phyloP scores from a whole-genome alignment of 805 yeast species.

The Metschnikowia henanensis region DNA sequence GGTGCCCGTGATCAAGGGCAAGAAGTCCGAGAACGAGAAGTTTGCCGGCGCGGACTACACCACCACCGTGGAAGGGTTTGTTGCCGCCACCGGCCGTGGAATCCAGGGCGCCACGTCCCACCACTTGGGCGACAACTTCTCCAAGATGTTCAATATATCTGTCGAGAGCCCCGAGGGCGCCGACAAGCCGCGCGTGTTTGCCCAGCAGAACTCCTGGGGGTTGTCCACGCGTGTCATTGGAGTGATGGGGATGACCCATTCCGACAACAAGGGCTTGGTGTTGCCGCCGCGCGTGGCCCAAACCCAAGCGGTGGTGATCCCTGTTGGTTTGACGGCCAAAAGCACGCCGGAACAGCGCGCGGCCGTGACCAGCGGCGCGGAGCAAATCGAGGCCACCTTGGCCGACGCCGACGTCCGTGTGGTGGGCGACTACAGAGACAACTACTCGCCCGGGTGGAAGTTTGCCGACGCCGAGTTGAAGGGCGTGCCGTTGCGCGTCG shows the following conservation, averaged over 20 bases:
- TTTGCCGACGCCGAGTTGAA: constrained; percentile 96
- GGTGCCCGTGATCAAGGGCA: constrained; percentile 95
- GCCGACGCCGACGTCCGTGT: constrained; percentile 66
- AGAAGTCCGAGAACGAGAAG: constrained; percentile 95
- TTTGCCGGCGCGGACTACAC: constrained; percentile 98
- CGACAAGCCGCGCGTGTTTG: constrained; percentile 82
- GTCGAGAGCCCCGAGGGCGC: constrained; percentile 95
- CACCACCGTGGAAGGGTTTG: constrained; percentile 94
- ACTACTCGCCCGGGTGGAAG: constrained; percentile 98
- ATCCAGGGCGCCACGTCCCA: constrained; percentile 99
- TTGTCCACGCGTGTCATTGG: constrained; percentile 97
- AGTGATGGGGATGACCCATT: constrained; percentile 98
- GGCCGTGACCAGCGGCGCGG: constrained; percentile 68
- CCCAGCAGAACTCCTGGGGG: constrained; percentile 99
- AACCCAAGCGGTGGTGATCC: constrained; percentile 87
- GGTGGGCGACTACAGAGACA: constrained; percentile 85
- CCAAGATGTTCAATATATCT: constrained; percentile 94
- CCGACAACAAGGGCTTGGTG: constrained; percentile 97
- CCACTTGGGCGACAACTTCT: constrained; percentile 96
- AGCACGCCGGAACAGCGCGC: constrained; percentile 74
- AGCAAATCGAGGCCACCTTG: constrained; percentile 64
- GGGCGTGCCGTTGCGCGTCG: constrained; percentile 93
- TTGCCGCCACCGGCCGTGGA: constrained; percentile 99
- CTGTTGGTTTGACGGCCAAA: constrained; percentile 92
- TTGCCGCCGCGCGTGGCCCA: constrained; percentile 97